phyloP scores from a whole-genome alignment of 2,329 filamentous ascomycete genomes.

The Pyrenophora seminiperda region DNA sequence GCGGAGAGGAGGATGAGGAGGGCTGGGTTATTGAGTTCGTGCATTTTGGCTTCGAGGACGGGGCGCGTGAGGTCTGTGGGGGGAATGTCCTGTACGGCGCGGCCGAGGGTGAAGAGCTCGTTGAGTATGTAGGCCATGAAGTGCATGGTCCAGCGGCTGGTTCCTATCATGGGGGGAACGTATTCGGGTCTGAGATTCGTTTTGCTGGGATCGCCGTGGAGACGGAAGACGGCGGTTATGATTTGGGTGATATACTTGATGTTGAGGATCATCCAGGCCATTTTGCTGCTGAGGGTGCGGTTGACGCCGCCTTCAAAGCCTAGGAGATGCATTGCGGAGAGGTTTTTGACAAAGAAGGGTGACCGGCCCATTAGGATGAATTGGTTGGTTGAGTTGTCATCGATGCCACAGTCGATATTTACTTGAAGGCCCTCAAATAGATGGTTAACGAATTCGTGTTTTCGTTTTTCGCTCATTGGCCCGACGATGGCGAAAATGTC shows the following conservation, averaged over 20 bases:
- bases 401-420: conserved; percentile 80
- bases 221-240: conserved; percentile 62
- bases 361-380: conserved; percentile 51
- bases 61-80: conserved; percentile 47
- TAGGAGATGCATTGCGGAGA: conserved; percentile 79
- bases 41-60: conserved; percentile 33
- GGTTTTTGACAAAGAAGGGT: conserved; percentile 74
- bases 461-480: conserved; percentile 34
- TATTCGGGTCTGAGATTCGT: conserved; percentile 43
- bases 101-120: conserved; percentile 50
- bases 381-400: conserved; percentile 63
- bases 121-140: conserved; percentile 62
- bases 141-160: conserved; percentile 79
- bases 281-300: conserved; percentile 71
- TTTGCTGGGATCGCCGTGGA: conserved; percentile 56
- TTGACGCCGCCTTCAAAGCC: conserved; percentile 55
- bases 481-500: conserved; percentile 54
- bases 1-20: conserved; percentile 41
- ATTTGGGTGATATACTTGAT: conserved; percentile 69
- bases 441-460: conserved; percentile 63
- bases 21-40: conserved; percentile 43
- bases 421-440: conserved; percentile 57
- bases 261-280: conserved; percentile 76
- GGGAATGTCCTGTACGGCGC: conserved; percentile 23
- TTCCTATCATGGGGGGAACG: conserved; percentile 60